Evolutionary conservation across 331 rosid species (phyloP).

Genomic region (Telfairia occidentalis): DNA sequence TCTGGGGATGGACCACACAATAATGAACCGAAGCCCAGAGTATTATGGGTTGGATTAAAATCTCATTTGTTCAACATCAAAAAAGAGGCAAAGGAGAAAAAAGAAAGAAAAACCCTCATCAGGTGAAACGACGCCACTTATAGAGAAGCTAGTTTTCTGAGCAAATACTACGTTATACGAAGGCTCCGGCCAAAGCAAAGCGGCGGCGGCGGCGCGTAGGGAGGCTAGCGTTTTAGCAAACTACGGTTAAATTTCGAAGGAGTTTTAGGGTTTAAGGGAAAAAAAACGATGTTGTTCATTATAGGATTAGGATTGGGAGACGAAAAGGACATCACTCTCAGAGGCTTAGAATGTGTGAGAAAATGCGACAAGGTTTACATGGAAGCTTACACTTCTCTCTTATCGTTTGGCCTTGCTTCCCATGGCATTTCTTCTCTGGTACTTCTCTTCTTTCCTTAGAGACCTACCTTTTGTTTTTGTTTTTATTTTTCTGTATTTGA

Average conservation of each 20-base stretch:
- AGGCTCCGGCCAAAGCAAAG: background rate
- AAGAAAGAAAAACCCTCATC: background rate
- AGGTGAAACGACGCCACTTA: background rate
- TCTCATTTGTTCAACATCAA: background rate
- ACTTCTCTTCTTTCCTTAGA: background rate
- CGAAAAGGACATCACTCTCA: constrained; percentile 67
- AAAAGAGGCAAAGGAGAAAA: background rate
- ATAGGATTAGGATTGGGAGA: constrained; percentile 81
- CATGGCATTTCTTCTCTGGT: constrained; percentile 68
- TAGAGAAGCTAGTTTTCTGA: background rate
- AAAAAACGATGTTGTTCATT: constrained; percentile 47
- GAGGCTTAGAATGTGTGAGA: constrained; percentile 73
- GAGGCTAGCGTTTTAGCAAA: background rate
- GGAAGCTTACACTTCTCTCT: constrained; percentile 88
- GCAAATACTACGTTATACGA: background rate
- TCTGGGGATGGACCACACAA: background rate
- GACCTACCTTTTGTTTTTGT: background rate
- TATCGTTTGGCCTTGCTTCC: constrained; percentile 71
- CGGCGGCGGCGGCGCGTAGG: background rate
- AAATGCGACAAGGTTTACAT: constrained; percentile 51
- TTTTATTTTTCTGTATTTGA: background rate
- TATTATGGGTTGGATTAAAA: background rate
- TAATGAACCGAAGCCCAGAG: background rate
- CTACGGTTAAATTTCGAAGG: background rate
- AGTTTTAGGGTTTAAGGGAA: constrained; percentile 17